Percentiles rank a stretch among this genome's conserved stretches.
Evolutionary conservation across 768 basidiomycete genomes (phyloP).

Genomic region (Podaxis sp.): DNA sequence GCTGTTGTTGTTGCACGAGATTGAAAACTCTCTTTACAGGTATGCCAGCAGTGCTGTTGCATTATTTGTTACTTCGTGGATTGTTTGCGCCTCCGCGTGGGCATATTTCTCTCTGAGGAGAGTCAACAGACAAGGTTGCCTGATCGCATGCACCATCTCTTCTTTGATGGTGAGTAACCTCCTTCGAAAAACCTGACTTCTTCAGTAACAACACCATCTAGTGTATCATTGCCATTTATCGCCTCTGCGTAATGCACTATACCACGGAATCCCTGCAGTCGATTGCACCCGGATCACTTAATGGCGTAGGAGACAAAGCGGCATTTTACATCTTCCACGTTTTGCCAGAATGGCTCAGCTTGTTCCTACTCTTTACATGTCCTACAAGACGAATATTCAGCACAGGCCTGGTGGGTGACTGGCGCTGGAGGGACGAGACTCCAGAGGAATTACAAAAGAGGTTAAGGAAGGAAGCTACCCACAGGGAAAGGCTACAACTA

Average conservation of each 20-base stretch:
- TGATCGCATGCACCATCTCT: constrained; percentile 19
- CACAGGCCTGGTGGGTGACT: constrained; percentile 30
- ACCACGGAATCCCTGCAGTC: constrained; percentile 29
- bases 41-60: constrained; percentile 18
- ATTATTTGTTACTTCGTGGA: constrained; percentile 9
- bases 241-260: constrained; percentile 33
- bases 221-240: constrained; percentile 33
- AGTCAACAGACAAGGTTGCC: constrained; percentile 16
- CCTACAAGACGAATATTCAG: constrained; percentile 30
- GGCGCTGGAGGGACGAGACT: constrained; percentile 25
- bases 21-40: constrained; percentile 7
- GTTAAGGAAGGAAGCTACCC: constrained; percentile 16
- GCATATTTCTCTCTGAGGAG: neutral
- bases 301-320: constrained; percentile 30
- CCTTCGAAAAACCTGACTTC: neutral
- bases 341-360: constrained; percentile 39
- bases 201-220: constrained; percentile 9
- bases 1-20: neutral
- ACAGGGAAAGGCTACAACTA: constrained; percentile 12
- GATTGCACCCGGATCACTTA: constrained; percentile 25
- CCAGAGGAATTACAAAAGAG: constrained; percentile 20
- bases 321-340: constrained; percentile 41
- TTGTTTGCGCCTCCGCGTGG: constrained; percentile 5
- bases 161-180: constrained; percentile 26
- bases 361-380: constrained; percentile 21